Percentiles rank a stretch among this genome's conserved stretches.
Conservation (phyloP, 306 rosid genomes). For the Dryas drummondii region DNA sequence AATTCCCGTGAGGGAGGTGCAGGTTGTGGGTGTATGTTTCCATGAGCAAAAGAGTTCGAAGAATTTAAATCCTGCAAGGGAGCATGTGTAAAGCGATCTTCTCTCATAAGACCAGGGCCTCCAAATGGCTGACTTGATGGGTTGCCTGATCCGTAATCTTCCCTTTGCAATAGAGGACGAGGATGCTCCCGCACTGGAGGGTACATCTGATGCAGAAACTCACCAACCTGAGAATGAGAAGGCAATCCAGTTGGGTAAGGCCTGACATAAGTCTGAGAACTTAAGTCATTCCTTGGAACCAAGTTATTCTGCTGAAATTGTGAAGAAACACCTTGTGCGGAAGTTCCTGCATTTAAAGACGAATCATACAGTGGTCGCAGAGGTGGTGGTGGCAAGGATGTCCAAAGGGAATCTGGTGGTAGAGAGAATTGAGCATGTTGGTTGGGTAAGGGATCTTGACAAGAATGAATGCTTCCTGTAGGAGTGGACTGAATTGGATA, state of each 20-base stretch:
- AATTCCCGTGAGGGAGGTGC: constrained; percentile 51
- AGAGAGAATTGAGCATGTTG: constrained; percentile 51
- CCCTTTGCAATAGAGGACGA: constrained; percentile 37
- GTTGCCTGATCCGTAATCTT: constrained; percentile 46
- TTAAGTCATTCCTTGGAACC: constrained; percentile 45
- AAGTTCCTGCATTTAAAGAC: constrained; percentile 38
- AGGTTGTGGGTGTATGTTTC: constrained; percentile 44
- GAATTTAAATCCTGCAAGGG: constrained; percentile 41
- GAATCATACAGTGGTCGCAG: constrained; percentile 46
- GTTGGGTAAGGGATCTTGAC: constrained; percentile 34
- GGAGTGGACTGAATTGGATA: constrained; percentile 54
- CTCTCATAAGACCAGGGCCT: constrained; percentile 38
- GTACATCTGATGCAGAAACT: constrained; percentile 45
- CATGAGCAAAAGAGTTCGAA: constrained; percentile 44
- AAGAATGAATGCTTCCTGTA: constrained; percentile 46
- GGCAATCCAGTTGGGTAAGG: constrained; percentile 37
- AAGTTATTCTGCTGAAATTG: constrained; percentile 54
- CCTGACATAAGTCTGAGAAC: constrained; percentile 49
- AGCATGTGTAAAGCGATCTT: constrained; percentile 41
- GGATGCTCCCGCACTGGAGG: constrained; percentile 49
- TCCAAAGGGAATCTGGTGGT: constrained; percentile 51
- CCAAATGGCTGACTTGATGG: constrained; percentile 42
- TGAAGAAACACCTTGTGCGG: constrained; percentile 40
- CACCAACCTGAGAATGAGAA: constrained; percentile 43
- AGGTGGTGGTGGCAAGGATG: constrained; percentile 49